Conservation (phyloP, 208 protist genomes). For the Trypanosoma avium region DNA sequence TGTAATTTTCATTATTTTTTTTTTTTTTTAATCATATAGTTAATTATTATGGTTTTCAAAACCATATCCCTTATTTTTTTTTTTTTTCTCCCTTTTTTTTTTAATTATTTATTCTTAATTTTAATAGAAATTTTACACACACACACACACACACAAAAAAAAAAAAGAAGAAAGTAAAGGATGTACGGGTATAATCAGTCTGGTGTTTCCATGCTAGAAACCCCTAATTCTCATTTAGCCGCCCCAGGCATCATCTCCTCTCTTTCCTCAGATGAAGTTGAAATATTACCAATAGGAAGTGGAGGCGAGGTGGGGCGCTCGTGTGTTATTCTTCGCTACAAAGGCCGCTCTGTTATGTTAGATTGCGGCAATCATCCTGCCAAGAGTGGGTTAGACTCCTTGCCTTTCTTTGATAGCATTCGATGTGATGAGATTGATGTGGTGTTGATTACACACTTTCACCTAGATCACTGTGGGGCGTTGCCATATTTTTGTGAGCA, state of each 20-base stretch:
- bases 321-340: slow-evolving; percentile 96
- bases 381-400: slow-evolving; percentile 90
- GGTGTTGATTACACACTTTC: slow-evolving; percentile 97
- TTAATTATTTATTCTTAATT: too few species aligned
- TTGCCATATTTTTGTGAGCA: slow-evolving; percentile 96
- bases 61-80: too few species aligned
- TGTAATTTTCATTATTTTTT: too few species aligned
- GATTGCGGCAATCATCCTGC: slow-evolving; percentile 99
- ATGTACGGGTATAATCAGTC: too few species aligned
- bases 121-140: too few species aligned
- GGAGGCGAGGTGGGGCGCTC: slow-evolving; percentile 98
- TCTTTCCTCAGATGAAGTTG: slow-evolving; percentile 71
- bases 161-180: too few species aligned
- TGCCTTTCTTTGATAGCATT: slow-evolving; percentile 98
- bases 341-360: slow-evolving; percentile 97
- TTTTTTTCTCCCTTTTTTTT: too few species aligned
- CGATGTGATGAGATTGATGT: slow-evolving; percentile 93
- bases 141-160: too few species aligned
- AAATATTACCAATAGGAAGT: slow-evolving; percentile 96
- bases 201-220: slow-evolving; percentile 10
- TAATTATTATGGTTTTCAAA: too few species aligned
- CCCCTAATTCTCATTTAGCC: slow-evolving; percentile 2
- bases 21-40: too few species aligned
- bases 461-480: slow-evolving; percentile 97
- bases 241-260: background rate